Evolutionary conservation across 2,329 filamentous ascomycete species (phyloP).

Genomic region (Zelopaecilomyces penicillatus): DNA sequence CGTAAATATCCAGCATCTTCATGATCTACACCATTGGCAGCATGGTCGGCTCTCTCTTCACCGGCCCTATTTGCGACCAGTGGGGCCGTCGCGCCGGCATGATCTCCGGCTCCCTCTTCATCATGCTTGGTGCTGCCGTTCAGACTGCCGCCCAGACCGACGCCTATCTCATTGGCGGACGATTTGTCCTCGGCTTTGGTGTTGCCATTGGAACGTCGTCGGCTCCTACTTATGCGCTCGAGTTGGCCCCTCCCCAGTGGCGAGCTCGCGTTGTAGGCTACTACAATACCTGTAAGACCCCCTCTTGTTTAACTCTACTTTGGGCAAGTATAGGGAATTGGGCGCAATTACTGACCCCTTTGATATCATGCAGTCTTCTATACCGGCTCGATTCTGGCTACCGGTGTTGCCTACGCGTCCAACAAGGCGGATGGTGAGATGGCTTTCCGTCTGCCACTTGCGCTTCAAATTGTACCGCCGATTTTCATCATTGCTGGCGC

Average conservation of each 20-base stretch:
- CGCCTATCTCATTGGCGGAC: slow-evolving; percentile 37
- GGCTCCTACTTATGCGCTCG: slow-evolving; percentile 33
- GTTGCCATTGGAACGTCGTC: slow-evolving; percentile 32
- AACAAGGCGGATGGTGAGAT: slow-evolving; percentile 24
- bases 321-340: background rate
- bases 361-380: slow-evolving; percentile 20
- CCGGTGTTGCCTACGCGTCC: slow-evolving; percentile 45
- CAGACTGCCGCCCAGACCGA: slow-evolving; percentile 28
- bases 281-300: slow-evolving; percentile 28
- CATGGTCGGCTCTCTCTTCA: slow-evolving; percentile 31
- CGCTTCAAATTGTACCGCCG: slow-evolving; percentile 30
- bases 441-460: slow-evolving; percentile 30
- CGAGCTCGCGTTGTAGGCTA: slow-evolving; percentile 34
- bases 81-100: slow-evolving; percentile 34
- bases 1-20: slow-evolving; percentile 20
- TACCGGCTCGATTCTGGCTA: slow-evolving; percentile 45
- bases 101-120: slow-evolving; percentile 29
- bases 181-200: slow-evolving; percentile 48
- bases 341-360: background rate
- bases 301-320: background rate
- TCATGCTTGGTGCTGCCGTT: slow-evolving; percentile 33
- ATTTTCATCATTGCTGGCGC: slow-evolving; percentile 24
- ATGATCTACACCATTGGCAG: slow-evolving; percentile 39
- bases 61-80: slow-evolving; percentile 31
- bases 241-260: slow-evolving; percentile 46